These are phyloP conservation scores for Tuctoria greenei DNA, from an alignment of 176 grass and related monocot species.

Conservation along the genomic window DNA sequence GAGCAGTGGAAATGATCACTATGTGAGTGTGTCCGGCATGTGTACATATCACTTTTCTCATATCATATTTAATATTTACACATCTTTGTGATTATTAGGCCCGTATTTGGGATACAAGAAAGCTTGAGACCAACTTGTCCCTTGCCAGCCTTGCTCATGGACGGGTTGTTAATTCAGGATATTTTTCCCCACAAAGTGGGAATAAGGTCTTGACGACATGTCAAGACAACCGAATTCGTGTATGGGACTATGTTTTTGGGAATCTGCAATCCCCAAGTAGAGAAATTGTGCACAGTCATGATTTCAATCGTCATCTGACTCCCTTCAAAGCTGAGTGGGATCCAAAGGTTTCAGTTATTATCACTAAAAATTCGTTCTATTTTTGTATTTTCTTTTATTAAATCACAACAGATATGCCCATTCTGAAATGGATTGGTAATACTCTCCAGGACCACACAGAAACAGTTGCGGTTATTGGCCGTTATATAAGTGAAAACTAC, in stretches of 20 bases:
- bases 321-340: constrained; percentile 98
- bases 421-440: constrained; percentile 1
- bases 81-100: constrained; percentile 55
- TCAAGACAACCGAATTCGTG: constrained; percentile 90
- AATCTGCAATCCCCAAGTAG: constrained; percentile 78
- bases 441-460: constrained; percentile 71
- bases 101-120: constrained; percentile 86
- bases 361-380: neutral
- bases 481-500: constrained; percentile 95
- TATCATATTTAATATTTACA: constrained; percentile 10
- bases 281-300: constrained; percentile 97
- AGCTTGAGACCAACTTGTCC: constrained; percentile 54
- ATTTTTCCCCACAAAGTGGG: constrained; percentile 82
- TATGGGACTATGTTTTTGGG: constrained; percentile 96
- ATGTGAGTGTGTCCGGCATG: constrained; percentile 55
- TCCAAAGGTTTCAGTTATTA: constrained; percentile 64
- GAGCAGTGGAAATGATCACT: constrained; percentile 97
- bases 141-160: constrained; percentile 75
- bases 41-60: neutral
- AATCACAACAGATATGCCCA: neutral
- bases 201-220: constrained; percentile 90
- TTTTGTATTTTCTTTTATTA: neutral
- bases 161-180: constrained; percentile 90
- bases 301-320: constrained; percentile 96
- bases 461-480: constrained; percentile 80